Conservation (phyloP, 2,329 filamentous ascomycete species). For the Claviceps sp. region DNA sequence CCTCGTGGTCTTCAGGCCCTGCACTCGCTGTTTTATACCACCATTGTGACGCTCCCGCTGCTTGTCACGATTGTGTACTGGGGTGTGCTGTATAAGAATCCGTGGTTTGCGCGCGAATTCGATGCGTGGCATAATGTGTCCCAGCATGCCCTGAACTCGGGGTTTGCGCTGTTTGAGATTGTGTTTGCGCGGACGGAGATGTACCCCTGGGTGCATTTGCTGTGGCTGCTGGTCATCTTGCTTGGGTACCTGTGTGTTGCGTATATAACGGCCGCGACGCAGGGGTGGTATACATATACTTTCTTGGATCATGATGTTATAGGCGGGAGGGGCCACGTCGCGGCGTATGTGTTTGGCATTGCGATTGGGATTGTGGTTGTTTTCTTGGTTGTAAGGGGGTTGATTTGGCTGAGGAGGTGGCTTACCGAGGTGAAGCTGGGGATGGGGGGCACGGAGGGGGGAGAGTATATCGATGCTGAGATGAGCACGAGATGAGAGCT, state of each 20-base stretch:
- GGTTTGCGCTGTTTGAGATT: slow-evolving; percentile 66
- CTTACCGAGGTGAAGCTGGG: slow-evolving; percentile 33
- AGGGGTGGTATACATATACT: slow-evolving; percentile 62
- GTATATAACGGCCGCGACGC: slow-evolving; percentile 55
- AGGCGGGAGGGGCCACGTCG: slow-evolving; percentile 35
- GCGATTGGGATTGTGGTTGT: slow-evolving; percentile 37
- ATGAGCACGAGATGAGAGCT: slow-evolving; percentile 6
- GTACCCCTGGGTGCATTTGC: slow-evolving; percentile 48
- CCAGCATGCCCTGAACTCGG: slow-evolving; percentile 60
- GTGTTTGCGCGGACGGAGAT: slow-evolving; percentile 51
- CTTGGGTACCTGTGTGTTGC: slow-evolving; percentile 60
- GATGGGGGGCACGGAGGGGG: slow-evolving; percentile 25
- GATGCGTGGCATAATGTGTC: slow-evolving; percentile 53
- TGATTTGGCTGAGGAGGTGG: slow-evolving; percentile 37
- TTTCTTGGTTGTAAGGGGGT: slow-evolving; percentile 35
- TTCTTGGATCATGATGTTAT: slow-evolving; percentile 57
- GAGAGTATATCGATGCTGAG: slow-evolving; percentile 13
- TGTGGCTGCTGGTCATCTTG: slow-evolving; percentile 56
- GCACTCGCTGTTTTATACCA: slow-evolving; percentile 52
- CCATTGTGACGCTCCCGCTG: slow-evolving; percentile 49
- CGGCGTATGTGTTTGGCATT: slow-evolving; percentile 51
- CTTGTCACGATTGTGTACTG: slow-evolving; percentile 62
- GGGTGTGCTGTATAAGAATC: slow-evolving; percentile 40
- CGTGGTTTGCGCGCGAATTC: slow-evolving; percentile 39
- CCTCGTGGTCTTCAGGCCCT: slow-evolving; percentile 50